Percentiles rank a stretch among this genome's conserved stretches.
phyloP scores from a whole-genome alignment of 1,139 yeast species.

The Diutina scorzettiae region DNA sequence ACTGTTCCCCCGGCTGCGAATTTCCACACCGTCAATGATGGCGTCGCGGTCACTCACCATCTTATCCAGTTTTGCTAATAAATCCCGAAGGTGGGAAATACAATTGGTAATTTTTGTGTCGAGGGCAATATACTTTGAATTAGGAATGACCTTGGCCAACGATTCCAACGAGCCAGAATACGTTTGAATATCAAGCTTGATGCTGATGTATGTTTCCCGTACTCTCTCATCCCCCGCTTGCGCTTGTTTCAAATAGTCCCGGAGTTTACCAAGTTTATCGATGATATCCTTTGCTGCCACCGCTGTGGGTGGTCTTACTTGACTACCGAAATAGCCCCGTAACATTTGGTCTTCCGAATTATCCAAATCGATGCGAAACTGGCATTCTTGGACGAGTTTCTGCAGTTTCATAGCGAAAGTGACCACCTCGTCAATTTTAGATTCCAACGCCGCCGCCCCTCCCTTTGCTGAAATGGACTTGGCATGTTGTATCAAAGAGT shows the following conservation, averaged over 20 bases:
- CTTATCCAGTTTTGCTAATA: conserved; percentile 16
- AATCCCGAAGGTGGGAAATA: conserved; percentile 31
- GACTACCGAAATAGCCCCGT: conserved; percentile 14
- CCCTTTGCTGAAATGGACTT: conserved; percentile 45
- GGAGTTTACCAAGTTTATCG: neutral
- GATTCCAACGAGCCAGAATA: neutral
- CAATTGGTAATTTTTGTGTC: conserved; percentile 9
- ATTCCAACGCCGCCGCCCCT: conserved; percentile 34
- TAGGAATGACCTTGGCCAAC: neutral
- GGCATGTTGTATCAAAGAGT: conserved; percentile 40
- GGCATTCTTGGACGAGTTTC: conserved; percentile 31
- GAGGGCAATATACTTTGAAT: neutral
- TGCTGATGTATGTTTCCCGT: neutral
- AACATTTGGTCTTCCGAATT: conserved; percentile 43
- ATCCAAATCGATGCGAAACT: conserved; percentile 37
- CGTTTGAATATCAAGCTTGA: neutral
- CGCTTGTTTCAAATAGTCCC: neutral
- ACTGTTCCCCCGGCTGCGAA: conserved; percentile 33
- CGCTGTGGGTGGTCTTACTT: neutral
- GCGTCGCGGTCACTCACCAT: conserved; percentile 24
- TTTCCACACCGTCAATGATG: conserved; percentile 30
- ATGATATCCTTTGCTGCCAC: conserved; percentile 2
- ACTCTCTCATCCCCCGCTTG: neutral
- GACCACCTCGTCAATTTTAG: conserved; percentile 33
- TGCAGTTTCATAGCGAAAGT: conserved; percentile 28